Conservation (phyloP, 805 yeast genomes). For the Pichia phayaonensis region DNA sequence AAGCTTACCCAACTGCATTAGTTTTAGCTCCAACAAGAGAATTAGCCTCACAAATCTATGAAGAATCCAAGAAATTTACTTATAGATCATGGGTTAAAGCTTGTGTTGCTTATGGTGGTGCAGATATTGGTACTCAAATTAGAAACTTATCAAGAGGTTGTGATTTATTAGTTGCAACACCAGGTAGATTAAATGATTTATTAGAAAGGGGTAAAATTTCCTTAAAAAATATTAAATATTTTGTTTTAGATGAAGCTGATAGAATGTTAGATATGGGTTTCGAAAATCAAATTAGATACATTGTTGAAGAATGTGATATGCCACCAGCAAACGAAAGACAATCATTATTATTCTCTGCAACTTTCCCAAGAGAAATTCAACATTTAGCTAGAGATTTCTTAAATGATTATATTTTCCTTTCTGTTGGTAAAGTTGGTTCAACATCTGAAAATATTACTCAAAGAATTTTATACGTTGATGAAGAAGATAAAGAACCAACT, state of each 20-base stretch:
- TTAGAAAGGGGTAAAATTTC: conserved; percentile 93
- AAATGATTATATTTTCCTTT: conserved; percentile 89
- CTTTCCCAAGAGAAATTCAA: conserved; percentile 98
- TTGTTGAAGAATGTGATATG: conserved; percentile 97
- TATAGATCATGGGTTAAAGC: conserved; percentile 98
- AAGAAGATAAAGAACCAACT: conserved; percentile 83
- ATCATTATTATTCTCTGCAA: conserved; percentile 97
- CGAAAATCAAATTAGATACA: conserved; percentile 98
- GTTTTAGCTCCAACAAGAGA: conserved; percentile 99
- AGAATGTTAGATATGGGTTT: conserved; percentile 99
- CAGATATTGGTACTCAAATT: conserved; percentile 83
- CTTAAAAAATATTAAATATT: conserved; percentile 79
- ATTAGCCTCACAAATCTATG: conserved; percentile 92
- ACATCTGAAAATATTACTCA: conserved; percentile 98
- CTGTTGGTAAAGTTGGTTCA: conserved; percentile 99
- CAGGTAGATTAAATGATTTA: conserved; percentile 96
- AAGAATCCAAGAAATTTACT: conserved; percentile 90
- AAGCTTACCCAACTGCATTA: conserved; percentile 90
- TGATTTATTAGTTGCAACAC: conserved; percentile 95
- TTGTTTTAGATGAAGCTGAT: conserved; percentile 98
- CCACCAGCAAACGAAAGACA: conserved; percentile 87
- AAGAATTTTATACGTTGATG: conserved; percentile 86
- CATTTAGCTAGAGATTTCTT: conserved; percentile 95
- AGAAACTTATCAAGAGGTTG: conserved; percentile 89
- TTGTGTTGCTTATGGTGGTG: conserved; percentile 97